Percentiles rank a stretch among this genome's conserved stretches.
These are phyloP conservation scores for Alternaria consortialis DNA, from an alignment of 2,329 filamentous ascomycete genomes.

Conservation along the genomic window DNA sequence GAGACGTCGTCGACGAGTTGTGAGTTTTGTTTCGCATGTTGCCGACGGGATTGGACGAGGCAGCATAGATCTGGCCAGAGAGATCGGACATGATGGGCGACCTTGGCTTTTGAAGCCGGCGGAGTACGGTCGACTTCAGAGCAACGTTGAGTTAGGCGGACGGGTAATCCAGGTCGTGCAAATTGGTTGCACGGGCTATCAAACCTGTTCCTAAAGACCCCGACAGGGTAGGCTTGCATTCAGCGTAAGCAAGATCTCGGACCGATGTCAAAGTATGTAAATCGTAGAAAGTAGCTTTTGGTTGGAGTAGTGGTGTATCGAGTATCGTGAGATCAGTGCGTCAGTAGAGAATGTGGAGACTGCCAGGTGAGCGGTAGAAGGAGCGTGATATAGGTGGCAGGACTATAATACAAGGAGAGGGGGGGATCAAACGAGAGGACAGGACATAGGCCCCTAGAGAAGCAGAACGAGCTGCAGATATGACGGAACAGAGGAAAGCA, in stretches of 20 bases:
- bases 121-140: slow-evolving; percentile 4
- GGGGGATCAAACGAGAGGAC: slow-evolving; percentile 50
- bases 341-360: slow-evolving; percentile 24
- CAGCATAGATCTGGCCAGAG: slow-evolving; percentile 22
- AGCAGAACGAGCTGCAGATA: slow-evolving; percentile 34
- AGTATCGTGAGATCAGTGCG: slow-evolving; percentile 26
- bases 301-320: slow-evolving; percentile 5
- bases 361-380: slow-evolving; percentile 26
- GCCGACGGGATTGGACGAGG: slow-evolving; percentile 25
- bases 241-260: slow-evolving; percentile 10
- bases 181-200: slow-evolving; percentile 15
- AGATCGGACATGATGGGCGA: slow-evolving; percentile 24
- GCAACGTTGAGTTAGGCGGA: slow-evolving; percentile 6
- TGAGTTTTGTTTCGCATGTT: slow-evolving; percentile 35
- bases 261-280: slow-evolving; percentile 10
- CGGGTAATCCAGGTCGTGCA: slow-evolving; percentile 16
- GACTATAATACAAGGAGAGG: slow-evolving; percentile 38
- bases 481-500: slow-evolving; percentile 32
- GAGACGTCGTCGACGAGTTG: slow-evolving; percentile 37
- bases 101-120: slow-evolving; percentile 18
- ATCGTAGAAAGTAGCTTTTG: neutral
- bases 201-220: slow-evolving; percentile 11
- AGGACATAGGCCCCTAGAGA: slow-evolving; percentile 40
- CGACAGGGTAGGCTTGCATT: slow-evolving; percentile 23
- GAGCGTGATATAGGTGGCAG: slow-evolving; percentile 38